Percentiles rank a stretch among this genome's conserved stretches.
These are phyloP conservation scores for Biscutella auriculata DNA, from an alignment of 441 rosid species.

Conservation along the genomic window DNA sequence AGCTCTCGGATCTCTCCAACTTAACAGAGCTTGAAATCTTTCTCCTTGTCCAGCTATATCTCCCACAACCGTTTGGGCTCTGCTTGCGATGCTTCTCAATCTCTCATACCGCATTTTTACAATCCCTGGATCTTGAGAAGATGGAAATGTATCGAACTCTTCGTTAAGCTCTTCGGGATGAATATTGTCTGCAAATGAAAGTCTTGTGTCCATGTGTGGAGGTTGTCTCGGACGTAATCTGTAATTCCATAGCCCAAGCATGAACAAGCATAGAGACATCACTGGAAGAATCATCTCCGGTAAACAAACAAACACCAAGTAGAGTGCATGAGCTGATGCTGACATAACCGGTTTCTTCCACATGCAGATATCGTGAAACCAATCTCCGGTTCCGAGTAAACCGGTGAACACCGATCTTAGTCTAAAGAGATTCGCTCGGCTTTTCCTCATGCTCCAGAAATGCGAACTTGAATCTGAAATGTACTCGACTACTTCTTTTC, in stretches of 20 bases:
- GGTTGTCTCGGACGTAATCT: constrained; percentile 58
- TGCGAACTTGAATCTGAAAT: constrained; percentile 80
- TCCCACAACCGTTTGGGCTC: constrained; percentile 78
- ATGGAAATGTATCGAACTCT: constrained; percentile 80
- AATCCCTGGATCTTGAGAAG: constrained; percentile 29
- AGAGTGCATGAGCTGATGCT: constrained; percentile 46
- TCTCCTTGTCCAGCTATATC: constrained; percentile 89
- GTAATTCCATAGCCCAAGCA: constrained; percentile 75
- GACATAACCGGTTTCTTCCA: constrained; percentile 73
- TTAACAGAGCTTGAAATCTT: constrained; percentile 57
- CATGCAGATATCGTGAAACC: constrained; percentile 71
- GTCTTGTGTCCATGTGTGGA: constrained; percentile 70
- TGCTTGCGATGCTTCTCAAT: constrained; percentile 70
- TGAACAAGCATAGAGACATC: constrained; percentile 58
- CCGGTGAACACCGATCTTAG: constrained; percentile 61
- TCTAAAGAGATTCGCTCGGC: constrained; percentile 81
- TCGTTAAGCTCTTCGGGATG: constrained; percentile 77
- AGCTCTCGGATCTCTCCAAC: constrained; percentile 94
- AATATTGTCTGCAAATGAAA: constrained; percentile 59
- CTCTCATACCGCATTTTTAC: constrained; percentile 71
- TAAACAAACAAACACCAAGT: constrained; percentile 48
- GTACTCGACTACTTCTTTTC: constrained; percentile 70
- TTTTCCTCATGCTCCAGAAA: constrained; percentile 92
- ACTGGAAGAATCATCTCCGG: constrained; percentile 80
- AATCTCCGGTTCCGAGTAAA: constrained; percentile 40